Evolutionary conservation across 2,329 filamentous ascomycete genomes (phyloP).

Genomic region (Pseudocercospora ulei): DNA sequence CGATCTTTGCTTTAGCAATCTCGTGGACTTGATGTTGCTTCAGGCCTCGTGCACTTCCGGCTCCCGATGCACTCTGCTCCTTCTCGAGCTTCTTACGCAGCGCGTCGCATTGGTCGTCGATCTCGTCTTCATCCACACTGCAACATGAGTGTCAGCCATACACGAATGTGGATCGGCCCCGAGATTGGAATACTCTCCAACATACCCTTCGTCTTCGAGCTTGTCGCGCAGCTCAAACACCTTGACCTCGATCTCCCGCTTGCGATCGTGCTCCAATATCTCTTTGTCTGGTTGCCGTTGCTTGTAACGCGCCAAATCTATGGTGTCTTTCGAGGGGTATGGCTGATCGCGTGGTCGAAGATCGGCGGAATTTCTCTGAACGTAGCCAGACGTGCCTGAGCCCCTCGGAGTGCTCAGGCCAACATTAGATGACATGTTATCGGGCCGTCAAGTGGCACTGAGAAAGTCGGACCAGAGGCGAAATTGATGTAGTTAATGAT

Average conservation of each 20-base stretch:
- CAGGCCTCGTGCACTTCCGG: constrained; percentile 48
- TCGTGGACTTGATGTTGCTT: constrained; percentile 95
- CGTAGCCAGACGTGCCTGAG: constrained; percentile 92
- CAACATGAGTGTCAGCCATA: constrained; percentile 1
- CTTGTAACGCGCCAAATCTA: constrained; percentile 59
- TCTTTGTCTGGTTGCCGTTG: constrained; percentile 80
- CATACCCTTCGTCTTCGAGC: constrained; percentile 80
- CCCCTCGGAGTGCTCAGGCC: constrained; percentile 89
- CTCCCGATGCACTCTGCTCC: constrained; percentile 44
- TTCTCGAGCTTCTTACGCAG: constrained; percentile 55
- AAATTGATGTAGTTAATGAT: no score
- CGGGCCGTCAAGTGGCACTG: no score
- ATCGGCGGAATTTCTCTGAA: constrained; percentile 88
- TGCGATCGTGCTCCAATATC: constrained; percentile 88
- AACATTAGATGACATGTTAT: constrained; percentile 84
- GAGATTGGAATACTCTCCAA: neutral
- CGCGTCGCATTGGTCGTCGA: constrained; percentile 63
- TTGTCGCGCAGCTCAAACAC: constrained; percentile 82
- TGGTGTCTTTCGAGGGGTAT: constrained; percentile 61
- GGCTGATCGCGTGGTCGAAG: constrained; percentile 72
- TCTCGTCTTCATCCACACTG: constrained; percentile 78
- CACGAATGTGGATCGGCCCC: neutral
- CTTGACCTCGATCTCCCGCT: constrained; percentile 83
- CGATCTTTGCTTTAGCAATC: constrained; percentile 88
- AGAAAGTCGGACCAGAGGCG: no score